Evolutionary conservation across 441 rosid genomes (phyloP), one percentile per base, ranked within the genome.

Genomic region (Erodium moschatum): DNA sequence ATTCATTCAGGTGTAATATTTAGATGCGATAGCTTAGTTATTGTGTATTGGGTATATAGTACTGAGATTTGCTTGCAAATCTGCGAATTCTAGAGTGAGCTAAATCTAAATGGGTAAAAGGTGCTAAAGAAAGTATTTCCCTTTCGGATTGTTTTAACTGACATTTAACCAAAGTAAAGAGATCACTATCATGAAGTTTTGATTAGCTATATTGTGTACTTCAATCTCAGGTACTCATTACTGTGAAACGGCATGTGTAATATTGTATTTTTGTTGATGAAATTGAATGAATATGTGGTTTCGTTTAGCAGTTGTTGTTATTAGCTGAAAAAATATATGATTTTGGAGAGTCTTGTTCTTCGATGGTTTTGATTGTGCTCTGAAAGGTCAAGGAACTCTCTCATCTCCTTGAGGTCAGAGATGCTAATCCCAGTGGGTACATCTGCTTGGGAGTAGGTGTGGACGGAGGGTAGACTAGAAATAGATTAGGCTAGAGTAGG

Each of bases 211-310:
- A 38, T 38, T 38, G 42, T 82, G 90, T 64, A 20, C 80, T n/a
- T 75, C 90, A 0, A 72, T 68, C 75, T 78, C 89, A 66, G 92
- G 95, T 88, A 72, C 29, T 20, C 13, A 0, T 68, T 16, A 69
- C 56, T 20, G 42, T 38, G 42, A 38, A 38, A 6, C 9, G 4
- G 0, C 42, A 38, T 38, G 42, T 38, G 42, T 38, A 38, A 7
- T 38, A 42, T 70, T 63, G 13, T 24, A 0, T 15, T 40, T 64
- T 65, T 65, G 67, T 72, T 27, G 27, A 19, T 19, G 27, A 54
- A 54, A 54, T 16, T 16, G 0, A 7, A 10, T 18, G 4, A 54
- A 54, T 54, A 16, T 54, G 2, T 54, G 62, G 24, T 9, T 27
- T 52, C 12, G 12, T 8, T n/a, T 63, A 38, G 64, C 42, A 5